Evolutionary conservation across 768 basidiomycete genomes (phyloP).

Genomic region (Lactarius akahatsu): DNA sequence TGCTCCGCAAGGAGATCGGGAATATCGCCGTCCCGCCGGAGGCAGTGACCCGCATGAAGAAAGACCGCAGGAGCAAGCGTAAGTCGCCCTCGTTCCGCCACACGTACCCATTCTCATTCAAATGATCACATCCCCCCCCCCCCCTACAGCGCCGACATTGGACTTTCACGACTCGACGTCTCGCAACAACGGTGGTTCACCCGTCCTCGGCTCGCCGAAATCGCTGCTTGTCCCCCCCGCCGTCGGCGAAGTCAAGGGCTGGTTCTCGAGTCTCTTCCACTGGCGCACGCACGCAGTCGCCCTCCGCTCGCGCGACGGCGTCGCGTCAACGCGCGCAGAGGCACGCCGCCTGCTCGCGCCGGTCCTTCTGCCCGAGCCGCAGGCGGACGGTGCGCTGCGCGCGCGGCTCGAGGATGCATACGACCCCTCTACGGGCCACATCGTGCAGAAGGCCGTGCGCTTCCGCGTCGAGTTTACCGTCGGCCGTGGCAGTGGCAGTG

Average conservation of each 20-base stretch:
- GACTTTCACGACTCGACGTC: constrained; percentile 48
- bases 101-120: not conserved
- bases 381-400: constrained; percentile 53
- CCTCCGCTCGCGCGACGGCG: constrained; percentile 57
- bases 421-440: constrained; percentile 40
- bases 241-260: constrained; percentile 82
- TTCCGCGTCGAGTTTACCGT: constrained; percentile 79
- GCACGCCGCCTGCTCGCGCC: constrained; percentile 61
- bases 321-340: constrained; percentile 62
- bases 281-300: constrained; percentile 69
- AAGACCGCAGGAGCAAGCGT: constrained; percentile 58
- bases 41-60: constrained; percentile 45
- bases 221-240: constrained; percentile 59
- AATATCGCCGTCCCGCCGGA: constrained; percentile 44
- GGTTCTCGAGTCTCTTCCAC: constrained; percentile 95
- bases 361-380: constrained; percentile 60
- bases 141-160: constrained; percentile 50
- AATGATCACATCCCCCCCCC: constrained; percentile 17
- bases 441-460: constrained; percentile 68
- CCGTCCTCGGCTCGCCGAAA: constrained; percentile 43
- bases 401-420: constrained; percentile 53
- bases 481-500: constrained; percentile 23
- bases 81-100: constrained; percentile 33
- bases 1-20: constrained; percentile 51
- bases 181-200: constrained; percentile 44